Percentiles rank a stretch among this genome's conserved stretches.
These are phyloP conservation scores for Spathaspora boniae DNA, from an alignment of 805 yeast species.

Conservation along the genomic window DNA sequence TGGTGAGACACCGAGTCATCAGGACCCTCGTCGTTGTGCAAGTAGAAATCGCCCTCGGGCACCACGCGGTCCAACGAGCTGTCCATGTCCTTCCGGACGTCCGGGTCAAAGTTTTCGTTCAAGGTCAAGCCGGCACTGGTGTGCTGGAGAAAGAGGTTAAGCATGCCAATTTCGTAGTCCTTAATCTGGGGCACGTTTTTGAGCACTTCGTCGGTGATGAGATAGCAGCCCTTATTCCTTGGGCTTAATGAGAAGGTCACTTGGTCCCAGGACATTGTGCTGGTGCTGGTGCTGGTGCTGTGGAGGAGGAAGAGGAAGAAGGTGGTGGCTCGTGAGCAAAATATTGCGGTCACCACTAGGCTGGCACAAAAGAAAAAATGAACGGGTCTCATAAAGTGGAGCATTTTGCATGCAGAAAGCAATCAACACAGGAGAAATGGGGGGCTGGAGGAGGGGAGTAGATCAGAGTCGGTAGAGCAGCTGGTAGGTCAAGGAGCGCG, in stretches of 20 bases:
- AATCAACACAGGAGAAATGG: too few relatives aligned
- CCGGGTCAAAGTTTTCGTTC: slow-evolving; percentile 80
- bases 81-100: slow-evolving; percentile 68
- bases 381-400: not conserved
- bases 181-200: slow-evolving; percentile 55
- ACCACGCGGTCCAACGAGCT: slow-evolving; percentile 59
- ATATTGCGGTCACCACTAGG: too few relatives aligned
- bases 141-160: slow-evolving; percentile 70
- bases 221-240: slow-evolving; percentile 63
- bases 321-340: too few relatives aligned
- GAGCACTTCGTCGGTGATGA: slow-evolving; percentile 66
- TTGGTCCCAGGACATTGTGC: slow-evolving; percentile 53
- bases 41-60: slow-evolving; percentile 59
- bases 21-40: slow-evolving; percentile 72
- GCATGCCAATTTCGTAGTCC: slow-evolving; percentile 57
- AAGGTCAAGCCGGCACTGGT: slow-evolving; percentile 75
- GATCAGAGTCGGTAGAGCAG: too few relatives aligned
- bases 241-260: slow-evolving; percentile 51
- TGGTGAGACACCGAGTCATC: slow-evolving; percentile 87
- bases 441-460: too few relatives aligned
- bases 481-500: too few relatives aligned
- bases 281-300: slow-evolving; percentile 44
- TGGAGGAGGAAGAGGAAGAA: too few relatives aligned
- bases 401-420: too few relatives aligned
- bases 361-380: slow-evolving; percentile 73